These are phyloP conservation scores for Leccinum subgranulosum DNA, from an alignment of 768 basidiomycete genomes.

Conservation along the genomic window DNA sequence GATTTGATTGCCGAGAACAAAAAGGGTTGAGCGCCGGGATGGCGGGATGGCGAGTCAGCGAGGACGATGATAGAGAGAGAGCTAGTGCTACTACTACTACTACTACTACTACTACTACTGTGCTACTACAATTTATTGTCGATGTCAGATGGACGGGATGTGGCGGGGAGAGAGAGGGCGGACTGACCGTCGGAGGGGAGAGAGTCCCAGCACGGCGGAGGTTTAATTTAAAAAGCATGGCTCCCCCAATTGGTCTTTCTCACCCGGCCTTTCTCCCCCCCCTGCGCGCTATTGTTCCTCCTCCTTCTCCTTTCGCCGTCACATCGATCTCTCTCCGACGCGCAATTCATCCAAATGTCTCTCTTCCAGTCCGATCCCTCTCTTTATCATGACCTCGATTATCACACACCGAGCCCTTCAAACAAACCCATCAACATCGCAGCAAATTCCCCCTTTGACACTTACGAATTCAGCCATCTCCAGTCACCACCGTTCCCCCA, in stretches of 20 bases:
- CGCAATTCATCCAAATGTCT: conserved; percentile 16
- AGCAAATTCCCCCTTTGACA: conserved; percentile 34
- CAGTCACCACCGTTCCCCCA: conserved; percentile 43
- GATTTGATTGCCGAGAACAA: conserved; percentile 3
- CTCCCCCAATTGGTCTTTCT: conserved; percentile 25
- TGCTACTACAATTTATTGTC: too few relatives aligned
- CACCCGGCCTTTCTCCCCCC: conserved; percentile 23
- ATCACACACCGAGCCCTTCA: conserved; percentile 24
- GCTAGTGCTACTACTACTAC: too few relatives aligned
- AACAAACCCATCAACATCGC: conserved; percentile 26
- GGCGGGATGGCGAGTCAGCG: not conserved
- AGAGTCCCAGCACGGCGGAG: conserved; percentile 22
- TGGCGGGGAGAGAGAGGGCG: not conserved
- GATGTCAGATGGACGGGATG: not conserved
- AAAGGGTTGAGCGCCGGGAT: not conserved
- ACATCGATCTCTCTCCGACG: not conserved
- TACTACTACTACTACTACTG: too few relatives aligned
- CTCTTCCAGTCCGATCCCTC: conserved; percentile 27
- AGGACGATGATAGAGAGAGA: not conserved
- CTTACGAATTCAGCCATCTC: conserved; percentile 37
- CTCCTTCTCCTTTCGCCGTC: not conserved
- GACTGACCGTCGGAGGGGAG: conserved; percentile 1
- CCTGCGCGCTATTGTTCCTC: conserved; percentile 21
- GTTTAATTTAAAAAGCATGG: conserved; percentile 24
- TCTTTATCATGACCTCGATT: conserved; percentile 25